These are phyloP conservation scores for Candida qinlingensis DNA, from an alignment of 805 yeast genomes.

Conservation along the genomic window DNA sequence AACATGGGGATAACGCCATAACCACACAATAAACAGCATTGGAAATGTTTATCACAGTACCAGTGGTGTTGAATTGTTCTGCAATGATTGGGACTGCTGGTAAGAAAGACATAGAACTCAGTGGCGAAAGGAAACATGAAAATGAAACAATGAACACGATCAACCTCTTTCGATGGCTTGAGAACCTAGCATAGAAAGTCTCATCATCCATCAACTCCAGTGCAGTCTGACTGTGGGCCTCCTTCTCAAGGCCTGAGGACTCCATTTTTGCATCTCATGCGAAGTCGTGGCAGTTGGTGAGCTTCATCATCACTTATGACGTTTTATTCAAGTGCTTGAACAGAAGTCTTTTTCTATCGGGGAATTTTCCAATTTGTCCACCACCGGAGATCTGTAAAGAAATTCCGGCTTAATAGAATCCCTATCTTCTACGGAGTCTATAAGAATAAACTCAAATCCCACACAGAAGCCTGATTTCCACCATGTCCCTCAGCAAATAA, in stretches of 20 bases:
- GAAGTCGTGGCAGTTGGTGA: no score
- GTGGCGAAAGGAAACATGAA: constrained; percentile 42
- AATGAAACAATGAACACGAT: constrained; percentile 30
- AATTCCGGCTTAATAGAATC: neutral
- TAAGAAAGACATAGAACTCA: constrained; percentile 38
- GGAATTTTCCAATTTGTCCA: neutral
- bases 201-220: constrained; percentile 15
- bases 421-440: neutral
- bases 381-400: neutral
- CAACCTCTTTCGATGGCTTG: constrained; percentile 12
- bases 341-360: neutral
- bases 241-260: neutral
- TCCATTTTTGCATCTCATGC: neutral
- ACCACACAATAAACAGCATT: constrained; percentile 45
- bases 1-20: constrained; percentile 49
- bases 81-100: constrained; percentile 51
- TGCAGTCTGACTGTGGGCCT: neutral
- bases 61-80: constrained; percentile 38
- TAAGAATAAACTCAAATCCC: neutral
- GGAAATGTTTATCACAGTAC: constrained; percentile 40
- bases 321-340: no score
- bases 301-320: no score
- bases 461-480: neutral
- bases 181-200: constrained; percentile 16
- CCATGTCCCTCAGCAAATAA: neutral